Evolutionary conservation across 352 stramenopile genomes (phyloP), one percentile per base, ranked within the genome.

Genomic region (Globisporangium cystogenes): DNA sequence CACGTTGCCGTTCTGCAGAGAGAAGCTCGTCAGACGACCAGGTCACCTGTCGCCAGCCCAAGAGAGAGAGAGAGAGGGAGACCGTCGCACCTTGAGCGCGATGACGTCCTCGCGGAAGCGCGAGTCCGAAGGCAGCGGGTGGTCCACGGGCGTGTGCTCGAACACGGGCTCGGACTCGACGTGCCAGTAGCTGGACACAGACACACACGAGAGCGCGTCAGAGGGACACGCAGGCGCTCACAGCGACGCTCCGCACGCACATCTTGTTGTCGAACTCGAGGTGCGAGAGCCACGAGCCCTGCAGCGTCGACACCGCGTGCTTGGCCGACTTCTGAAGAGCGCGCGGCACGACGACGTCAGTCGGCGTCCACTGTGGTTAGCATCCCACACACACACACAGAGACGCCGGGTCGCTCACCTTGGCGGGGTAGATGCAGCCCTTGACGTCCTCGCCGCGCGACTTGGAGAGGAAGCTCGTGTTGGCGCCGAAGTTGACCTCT

Each of bases 251-350:
- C 14, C 18, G 33, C 33, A 6, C 70, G 47, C 65, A 76, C 59
- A 78, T 75, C 52, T 86, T 84, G 45, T 65, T 70, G 60, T 91
- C 76, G 45, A 80, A 86, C 52, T 86, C 70, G 15, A 91, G 57
- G 27, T 88, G 76, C 8, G 74, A 81, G 41, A 88, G 63, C 81
- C 81, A 91, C 48, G 77, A 87, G 20, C 81, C 81, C 21, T 68
- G 64, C 29, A 86, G 52, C 43, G 63, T 72, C 2, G 68, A 60
- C n/a, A 82, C 48, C 10, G 65, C 52, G 18, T 72, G 53, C 50
- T 84, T 91, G 52, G 56, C 50, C 44, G 53, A 72, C 57, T 79
- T 79, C 71, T 77, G 11, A n/a, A 7, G 26, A 12, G 12, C 8
- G 1, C 29, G 49, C 15, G 18, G 4, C 7, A 53, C 48, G 15